Evolutionary conservation across 768 basidiomycete genomes (phyloP).

Genomic region (Serendipita sp.): DNA sequence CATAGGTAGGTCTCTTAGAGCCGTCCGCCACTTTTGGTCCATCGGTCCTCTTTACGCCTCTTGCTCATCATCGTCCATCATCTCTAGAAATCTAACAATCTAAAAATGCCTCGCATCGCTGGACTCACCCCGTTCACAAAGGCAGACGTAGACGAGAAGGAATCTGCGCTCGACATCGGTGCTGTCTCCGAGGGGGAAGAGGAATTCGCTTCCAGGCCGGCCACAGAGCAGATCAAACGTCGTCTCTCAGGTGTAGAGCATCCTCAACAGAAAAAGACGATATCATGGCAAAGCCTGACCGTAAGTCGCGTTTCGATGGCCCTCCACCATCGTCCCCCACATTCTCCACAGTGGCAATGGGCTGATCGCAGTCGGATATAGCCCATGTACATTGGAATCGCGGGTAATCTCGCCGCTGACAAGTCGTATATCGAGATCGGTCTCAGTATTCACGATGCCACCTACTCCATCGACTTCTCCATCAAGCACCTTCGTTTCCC

Average conservation of each 20-base stretch:
- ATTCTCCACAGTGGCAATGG: not conserved
- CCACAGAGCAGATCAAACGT: conserved; percentile 11
- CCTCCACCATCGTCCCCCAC: not conserved
- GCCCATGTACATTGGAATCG: conserved; percentile 83
- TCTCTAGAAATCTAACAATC: not conserved
- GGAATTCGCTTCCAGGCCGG: conserved; percentile 10
- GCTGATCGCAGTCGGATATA: conserved; percentile 17
- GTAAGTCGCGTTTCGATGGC: not conserved
- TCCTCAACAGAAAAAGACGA: conserved; percentile 3
- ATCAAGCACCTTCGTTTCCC: conserved; percentile 40
- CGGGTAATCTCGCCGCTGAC: conserved; percentile 43
- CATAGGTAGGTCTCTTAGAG: too few species aligned
- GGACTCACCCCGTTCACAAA: conserved; percentile 4
- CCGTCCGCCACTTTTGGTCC: too few species aligned
- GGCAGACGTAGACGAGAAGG: not conserved
- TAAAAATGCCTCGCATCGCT: conserved; percentile 2
- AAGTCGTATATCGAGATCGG: conserved; percentile 52
- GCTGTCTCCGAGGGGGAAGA: conserved; percentile 3
- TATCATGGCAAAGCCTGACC: not conserved
- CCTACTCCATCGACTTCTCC: conserved; percentile 67
- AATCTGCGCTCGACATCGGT: not conserved
- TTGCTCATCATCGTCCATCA: not conserved
- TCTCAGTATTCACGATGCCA: conserved; percentile 68
- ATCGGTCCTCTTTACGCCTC: not conserved
- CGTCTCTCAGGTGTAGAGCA: conserved; percentile 11